Conservation (phyloP, 441 rosid species). For the Jatropha multifida region DNA sequence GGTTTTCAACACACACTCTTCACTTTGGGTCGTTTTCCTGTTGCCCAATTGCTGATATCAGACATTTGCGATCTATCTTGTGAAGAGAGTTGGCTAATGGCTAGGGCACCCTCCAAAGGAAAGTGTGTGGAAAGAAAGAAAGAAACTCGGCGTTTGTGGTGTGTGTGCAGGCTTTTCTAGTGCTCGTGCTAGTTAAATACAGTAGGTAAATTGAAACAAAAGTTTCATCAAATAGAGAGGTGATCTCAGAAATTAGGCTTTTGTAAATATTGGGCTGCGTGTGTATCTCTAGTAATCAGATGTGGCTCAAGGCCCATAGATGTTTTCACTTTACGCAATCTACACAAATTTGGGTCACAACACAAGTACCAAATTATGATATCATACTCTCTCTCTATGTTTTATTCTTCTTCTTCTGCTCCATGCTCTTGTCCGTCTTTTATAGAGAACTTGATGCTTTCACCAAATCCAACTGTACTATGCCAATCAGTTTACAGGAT, state of each 20-base stretch:
- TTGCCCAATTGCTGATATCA: constrained; percentile 29
- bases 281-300: neutral
- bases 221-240: constrained; percentile 9
- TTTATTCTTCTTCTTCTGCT: neutral
- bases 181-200: no score
- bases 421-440: neutral
- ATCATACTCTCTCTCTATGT: neutral
- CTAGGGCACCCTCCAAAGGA: constrained; percentile 5
- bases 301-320: neutral
- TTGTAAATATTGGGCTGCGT: constrained; percentile 12
- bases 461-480: no score
- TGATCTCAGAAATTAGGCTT: neutral
- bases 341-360: neutral
- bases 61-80: constrained; percentile 18
- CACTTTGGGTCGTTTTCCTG: constrained; percentile 27
- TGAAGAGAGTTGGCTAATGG: neutral
- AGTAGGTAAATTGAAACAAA: no score
- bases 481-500: neutral
- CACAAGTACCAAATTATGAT: neutral
- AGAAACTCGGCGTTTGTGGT: neutral
- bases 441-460: neutral
- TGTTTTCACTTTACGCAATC: constrained; percentile 2
- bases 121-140: constrained; percentile 9
- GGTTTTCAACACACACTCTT: constrained; percentile 29
- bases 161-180: constrained; percentile 5